Conservation (phyloP, 768 basidiomycete genomes). For the Tricholoma matsutake region DNA sequence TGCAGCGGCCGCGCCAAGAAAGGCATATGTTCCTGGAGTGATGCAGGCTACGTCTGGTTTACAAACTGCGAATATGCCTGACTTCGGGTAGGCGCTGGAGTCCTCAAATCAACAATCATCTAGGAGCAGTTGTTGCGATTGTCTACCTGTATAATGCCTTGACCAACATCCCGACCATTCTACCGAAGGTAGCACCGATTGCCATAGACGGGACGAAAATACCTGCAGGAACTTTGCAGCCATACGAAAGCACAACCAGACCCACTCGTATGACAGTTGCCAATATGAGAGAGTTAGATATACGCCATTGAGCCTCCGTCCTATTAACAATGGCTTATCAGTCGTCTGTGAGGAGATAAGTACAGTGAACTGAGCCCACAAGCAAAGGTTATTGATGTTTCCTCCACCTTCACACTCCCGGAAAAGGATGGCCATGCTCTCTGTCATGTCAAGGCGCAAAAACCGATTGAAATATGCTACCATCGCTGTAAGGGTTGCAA, state of each 20-base stretch:
- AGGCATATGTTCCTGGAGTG: conserved; percentile 97
- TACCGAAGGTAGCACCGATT: conserved; percentile 92
- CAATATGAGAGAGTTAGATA: conserved; percentile 88
- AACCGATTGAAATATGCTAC: conserved; percentile 95
- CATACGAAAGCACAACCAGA: conserved; percentile 90
- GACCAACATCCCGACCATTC: conserved; percentile 96
- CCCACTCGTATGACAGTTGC: conserved; percentile 87
- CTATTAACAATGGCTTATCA: conserved; percentile 35
- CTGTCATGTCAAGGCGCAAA: conserved; percentile 95
- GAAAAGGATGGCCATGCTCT: conserved; percentile 92
- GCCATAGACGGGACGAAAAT: conserved; percentile 99
- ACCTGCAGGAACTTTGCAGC: conserved; percentile 94
- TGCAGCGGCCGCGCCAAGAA: conserved; percentile 94
- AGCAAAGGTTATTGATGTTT: conserved; percentile 84
- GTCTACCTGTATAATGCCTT: conserved; percentile 84
- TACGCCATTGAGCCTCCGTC: conserved; percentile 87
- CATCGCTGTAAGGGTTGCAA: conserved; percentile 87
- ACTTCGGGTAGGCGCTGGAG: conserved; percentile 73
- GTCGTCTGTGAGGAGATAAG: not conserved
- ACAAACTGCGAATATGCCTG: conserved; percentile 88
- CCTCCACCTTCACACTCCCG: conserved; percentile 95
- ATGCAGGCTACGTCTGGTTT: conserved; percentile 93
- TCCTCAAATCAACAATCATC: not conserved
- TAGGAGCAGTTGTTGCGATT: not conserved
- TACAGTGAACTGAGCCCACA: conserved; percentile 55